Base-by-base conservation (phyloP, 306 rosid species). In the Canavalia gladiata region DNA sequence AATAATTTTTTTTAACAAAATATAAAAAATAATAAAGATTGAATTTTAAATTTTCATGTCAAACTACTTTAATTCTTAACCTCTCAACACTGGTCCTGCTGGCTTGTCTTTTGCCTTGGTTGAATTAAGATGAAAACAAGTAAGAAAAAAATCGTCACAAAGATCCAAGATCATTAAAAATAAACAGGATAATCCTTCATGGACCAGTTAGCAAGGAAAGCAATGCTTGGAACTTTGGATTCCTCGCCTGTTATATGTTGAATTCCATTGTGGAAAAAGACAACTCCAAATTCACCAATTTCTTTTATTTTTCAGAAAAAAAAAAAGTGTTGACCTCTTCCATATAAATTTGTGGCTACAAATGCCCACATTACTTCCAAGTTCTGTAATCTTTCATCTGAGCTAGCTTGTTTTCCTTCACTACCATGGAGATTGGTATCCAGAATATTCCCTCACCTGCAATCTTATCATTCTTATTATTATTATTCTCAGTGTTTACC, bases 401-500 rank as follows among this genome's bases (percentile, higher is more conserved):
- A 46, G 13, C 35, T 47, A 49, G 4, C 12, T 35, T 25, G 0
- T 54, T 43, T 35, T 33, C 72, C 47, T 46, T 57, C 7, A 11
- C n/a, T n/a, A 68, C 0, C 64, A 83, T 77, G 86, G 83, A 71
- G 30, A 9, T 77, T 11, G 34, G 5, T 0, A 34, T 47, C 42
- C 58, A 75, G 2, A 8, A 43, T 1, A 31, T 76, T 59, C 3
- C 82, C 29, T 68, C 78, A 42, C 25, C 68, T 71, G 37, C 34
- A 12, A 45, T 72, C 71, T 37, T 62, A 13, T 8, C 35, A 34
- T 11, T 47, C 72, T 63, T 37, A 1, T 6, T 79, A 57, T 78
- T 84, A 25, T 47, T 74, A 33, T 58, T 79, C 84, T 73, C 41
- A 29, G 42, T 83, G 11, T 5, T 62, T 3, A 50, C 0, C 81